Percentiles rank a stretch among this genome's conserved stretches.
Conservation (phyloP, 305 asterid genomes). For the Solanum hybrid region DNA sequence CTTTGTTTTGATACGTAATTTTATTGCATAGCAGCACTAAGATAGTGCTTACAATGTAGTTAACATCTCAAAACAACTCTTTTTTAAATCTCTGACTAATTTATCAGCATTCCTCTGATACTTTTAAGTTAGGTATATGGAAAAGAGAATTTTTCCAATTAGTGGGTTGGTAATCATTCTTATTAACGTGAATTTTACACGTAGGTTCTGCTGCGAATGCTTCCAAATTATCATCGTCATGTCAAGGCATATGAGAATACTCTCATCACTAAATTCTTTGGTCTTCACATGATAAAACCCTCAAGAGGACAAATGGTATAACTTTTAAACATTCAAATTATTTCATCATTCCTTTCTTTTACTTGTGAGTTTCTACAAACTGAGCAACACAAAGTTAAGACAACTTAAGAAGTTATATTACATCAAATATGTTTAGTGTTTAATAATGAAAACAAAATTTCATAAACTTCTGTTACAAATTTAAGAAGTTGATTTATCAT, state of each 20-base stretch:
- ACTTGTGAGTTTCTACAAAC: neutral
- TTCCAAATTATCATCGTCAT: slow-evolving; percentile 68
- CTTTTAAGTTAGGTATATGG: neutral
- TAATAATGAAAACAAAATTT: neutral
- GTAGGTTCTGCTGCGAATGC: slow-evolving; percentile 92
- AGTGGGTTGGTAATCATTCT: neutral
- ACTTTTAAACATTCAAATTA: neutral
- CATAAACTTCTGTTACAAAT: neutral
- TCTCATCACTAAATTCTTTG: slow-evolving; percentile 76
- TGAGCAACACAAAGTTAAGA: neutral
- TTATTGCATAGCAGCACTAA: neutral
- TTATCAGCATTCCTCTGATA: neutral
- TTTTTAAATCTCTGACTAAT: neutral
- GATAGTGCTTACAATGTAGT: neutral
- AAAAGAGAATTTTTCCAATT: neutral
- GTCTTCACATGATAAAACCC: slow-evolving; percentile 93
- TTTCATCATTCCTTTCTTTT: neutral
- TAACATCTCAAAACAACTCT: neutral
- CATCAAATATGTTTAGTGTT: neutral
- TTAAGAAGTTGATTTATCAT: neutral
- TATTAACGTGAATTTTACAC: neutral
- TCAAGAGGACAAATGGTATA: neutral
- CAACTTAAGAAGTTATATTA: neutral
- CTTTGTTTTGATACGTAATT: neutral
- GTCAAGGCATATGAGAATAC: slow-evolving; percentile 72